Evolutionary conservation across 495 filamentous ascomycete genomes (phyloP), one percentile per base, ranked within the genome.

Genomic region (Aspergillus heteromorphus): DNA sequence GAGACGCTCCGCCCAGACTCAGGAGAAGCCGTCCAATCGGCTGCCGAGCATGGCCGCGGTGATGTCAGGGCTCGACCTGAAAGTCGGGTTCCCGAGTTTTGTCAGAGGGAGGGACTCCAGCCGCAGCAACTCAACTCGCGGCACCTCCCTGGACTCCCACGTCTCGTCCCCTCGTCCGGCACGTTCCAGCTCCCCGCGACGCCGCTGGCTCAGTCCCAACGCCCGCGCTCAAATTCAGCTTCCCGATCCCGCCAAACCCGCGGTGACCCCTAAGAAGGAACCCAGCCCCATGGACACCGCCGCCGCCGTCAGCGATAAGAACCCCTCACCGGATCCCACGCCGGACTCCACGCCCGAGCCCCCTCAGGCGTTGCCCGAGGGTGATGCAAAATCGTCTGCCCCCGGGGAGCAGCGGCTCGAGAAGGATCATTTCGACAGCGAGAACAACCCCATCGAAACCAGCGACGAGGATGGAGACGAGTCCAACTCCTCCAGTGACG

Each of bases 341-440:
- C 66, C 62, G 1, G 53, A 3, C 7, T 48, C 43, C 6, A 66
- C 64, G 55, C 66, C 62, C 0, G 53, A 49, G 36, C 56, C 54
- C 5, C 69, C 56, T 48, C 70, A 63, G 58, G 70, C 63, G 50
- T 65, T 60, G 62, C 65, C 62, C 56, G 72, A 82, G 18, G 55
- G 41, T 2, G 60, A 59, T 34, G 51, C 36, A 10, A 48, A 43
- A 31, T 51, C 49, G 1, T 53, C 52, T 27, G 27, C 59, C 2
- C 48, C 62, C 14, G 79, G 73, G 0, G 80, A 76, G 30, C 81
- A 81, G 49, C 80, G 89, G 42, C 66, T 95, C 53, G 78, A 83
- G 51, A 92, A 90, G 65, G 89, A 92, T 61, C 83, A 88, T 48
- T 72, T 82, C 45, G 86, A 88, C 55, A 82, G 81, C 16, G 86